Evolutionary conservation across 768 basidiomycete genomes (phyloP).

Genomic region (Nevesoporus exiguus): DNA sequence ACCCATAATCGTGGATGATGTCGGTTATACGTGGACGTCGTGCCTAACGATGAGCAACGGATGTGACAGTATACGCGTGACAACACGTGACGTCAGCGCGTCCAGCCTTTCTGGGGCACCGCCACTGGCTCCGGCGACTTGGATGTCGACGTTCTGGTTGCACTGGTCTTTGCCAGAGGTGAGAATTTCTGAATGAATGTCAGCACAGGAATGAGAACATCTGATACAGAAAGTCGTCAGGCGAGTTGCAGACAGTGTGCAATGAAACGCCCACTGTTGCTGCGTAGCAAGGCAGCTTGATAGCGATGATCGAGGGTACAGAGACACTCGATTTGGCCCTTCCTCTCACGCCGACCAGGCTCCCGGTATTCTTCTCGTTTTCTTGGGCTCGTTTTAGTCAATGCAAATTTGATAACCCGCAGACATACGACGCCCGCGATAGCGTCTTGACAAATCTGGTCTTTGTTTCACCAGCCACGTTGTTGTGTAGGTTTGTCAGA

Average conservation of each 20-base stretch:
- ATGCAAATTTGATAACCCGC: not conserved
- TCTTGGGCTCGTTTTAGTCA: not conserved
- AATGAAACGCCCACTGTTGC: not conserved
- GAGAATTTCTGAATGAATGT: too few species aligned
- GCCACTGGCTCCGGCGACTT: too few species aligned
- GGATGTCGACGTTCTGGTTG: too few species aligned
- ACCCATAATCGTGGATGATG: slow-evolving; percentile 53
- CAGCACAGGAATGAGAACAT: too few species aligned
- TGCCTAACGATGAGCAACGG: not conserved
- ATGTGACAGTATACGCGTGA: slow-evolving; percentile 19
- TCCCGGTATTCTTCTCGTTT: not conserved
- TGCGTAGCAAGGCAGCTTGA: not conserved
- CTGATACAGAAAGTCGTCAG: not conserved
- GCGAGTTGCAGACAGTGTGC: not conserved
- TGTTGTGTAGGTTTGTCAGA: not conserved
- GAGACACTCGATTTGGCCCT: not conserved
- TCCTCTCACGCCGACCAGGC: not conserved
- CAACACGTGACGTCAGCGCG: slow-evolving; percentile 15
- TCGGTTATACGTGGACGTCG: not conserved
- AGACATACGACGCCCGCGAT: not conserved
- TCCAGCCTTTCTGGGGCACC: not conserved
- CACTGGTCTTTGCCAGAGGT: too few species aligned
- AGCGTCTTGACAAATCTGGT: not conserved
- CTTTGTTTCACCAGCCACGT: not conserved
- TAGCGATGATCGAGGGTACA: not conserved